Evolutionary conservation across 257 asterid species (phyloP).

Genomic region (Rauvolfia tetraphylla): DNA sequence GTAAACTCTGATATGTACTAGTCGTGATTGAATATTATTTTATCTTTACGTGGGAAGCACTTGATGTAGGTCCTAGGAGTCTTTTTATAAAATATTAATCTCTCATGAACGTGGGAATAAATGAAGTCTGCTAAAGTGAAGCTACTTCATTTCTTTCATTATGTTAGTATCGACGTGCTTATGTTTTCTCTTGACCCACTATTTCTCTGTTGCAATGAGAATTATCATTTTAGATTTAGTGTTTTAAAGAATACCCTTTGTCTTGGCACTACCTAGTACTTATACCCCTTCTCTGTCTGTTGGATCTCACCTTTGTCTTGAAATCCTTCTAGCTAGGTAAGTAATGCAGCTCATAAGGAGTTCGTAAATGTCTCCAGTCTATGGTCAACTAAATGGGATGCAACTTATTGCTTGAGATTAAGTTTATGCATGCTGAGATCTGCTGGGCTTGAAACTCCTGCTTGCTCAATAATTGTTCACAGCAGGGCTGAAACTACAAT

Average conservation of each 20-base stretch:
- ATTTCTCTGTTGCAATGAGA: background rate
- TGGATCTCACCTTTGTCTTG: background rate
- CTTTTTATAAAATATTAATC: background rate
- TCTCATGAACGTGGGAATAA: too few species aligned
- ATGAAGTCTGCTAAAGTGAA: background rate
- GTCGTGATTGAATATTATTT: background rate
- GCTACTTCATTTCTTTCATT: background rate
- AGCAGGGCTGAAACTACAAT: background rate
- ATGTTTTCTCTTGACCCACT: background rate
- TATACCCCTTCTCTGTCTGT: background rate
- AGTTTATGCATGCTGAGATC: background rate
- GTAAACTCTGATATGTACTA: slow-evolving; percentile 8
- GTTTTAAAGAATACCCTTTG: background rate
- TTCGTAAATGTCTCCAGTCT: background rate
- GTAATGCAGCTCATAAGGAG: background rate
- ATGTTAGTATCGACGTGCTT: background rate
- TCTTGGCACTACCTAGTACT: background rate
- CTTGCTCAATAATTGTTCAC: background rate
- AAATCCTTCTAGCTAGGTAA: background rate
- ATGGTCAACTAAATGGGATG: background rate
- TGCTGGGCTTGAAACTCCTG: too few species aligned
- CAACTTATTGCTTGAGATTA: background rate
- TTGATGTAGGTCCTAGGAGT: background rate
- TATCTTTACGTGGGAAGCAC: background rate
- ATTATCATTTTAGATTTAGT: too few species aligned